Evolutionary conservation across 371 early-diverging fungal species (phyloP).

Genomic region (Rozella allomycis): DNA sequence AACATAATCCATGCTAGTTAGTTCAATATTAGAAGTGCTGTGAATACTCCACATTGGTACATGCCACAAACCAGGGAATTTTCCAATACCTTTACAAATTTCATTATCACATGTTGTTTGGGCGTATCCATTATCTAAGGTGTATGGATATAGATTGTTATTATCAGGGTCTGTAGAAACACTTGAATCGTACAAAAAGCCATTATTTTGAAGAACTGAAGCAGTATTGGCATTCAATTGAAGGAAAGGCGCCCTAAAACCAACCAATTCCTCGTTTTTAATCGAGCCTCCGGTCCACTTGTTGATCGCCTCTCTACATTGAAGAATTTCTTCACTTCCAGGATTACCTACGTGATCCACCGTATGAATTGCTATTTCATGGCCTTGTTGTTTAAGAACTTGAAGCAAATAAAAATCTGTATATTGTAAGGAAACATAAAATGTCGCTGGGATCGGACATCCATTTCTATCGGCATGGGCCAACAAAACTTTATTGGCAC

Average conservation of each 20-base stretch:
- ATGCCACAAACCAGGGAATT: conserved; percentile 53
- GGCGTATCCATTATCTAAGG: conserved; percentile 44
- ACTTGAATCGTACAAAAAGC: conserved; percentile 38
- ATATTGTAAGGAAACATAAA: conserved; percentile 39
- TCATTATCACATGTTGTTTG: conserved; percentile 27
- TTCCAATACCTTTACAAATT: too few species aligned
- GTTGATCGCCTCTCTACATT: conserved; percentile 34
- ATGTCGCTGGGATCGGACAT: conserved; percentile 39
- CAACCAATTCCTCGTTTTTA: conserved; percentile 32
- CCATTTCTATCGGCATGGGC: too few species aligned
- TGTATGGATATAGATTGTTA: conserved; percentile 25
- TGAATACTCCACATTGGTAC: too few species aligned
- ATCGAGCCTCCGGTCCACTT: conserved; percentile 30
- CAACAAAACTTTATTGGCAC: too few species aligned
- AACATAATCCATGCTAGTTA: too few species aligned
- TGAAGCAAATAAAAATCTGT: conserved; percentile 40
- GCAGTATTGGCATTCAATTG: conserved; percentile 37
- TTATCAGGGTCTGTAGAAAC: too few species aligned
- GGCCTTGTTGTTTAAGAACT: conserved; percentile 44
- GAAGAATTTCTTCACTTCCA: conserved; percentile 22
- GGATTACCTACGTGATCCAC: conserved; percentile 34
- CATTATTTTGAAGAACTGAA: conserved; percentile 21
- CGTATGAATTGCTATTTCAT: conserved; percentile 44
- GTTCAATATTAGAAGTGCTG: too few species aligned
- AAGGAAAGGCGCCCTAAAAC: conserved; percentile 47